Base-by-base conservation (phyloP, 2,329 filamentous ascomycete genomes). In the Beauveria sp. region DNA sequence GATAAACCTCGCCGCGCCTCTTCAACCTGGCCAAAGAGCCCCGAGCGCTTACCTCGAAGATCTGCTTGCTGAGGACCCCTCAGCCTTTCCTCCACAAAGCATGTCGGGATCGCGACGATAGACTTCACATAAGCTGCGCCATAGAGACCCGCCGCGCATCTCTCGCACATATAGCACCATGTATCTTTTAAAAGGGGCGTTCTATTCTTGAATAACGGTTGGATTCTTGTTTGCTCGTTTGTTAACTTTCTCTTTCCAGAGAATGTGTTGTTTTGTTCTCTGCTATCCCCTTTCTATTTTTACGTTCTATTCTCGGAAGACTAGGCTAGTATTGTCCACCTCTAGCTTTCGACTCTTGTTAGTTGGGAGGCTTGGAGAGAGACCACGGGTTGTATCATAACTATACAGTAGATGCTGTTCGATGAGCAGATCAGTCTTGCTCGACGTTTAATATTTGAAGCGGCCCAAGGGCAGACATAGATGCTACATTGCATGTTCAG, bases 1-100 rank as follows among this genome's bases (percentile, higher is more conserved):
- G 5, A 70, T 93, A 64, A 88, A 86, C 67, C 79, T 88, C 62
- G 85, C 82, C 64, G 80, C 84, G 61, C 63, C 64, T 4, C 68
- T 68, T 18, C 81, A 87, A 3, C 80, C 85, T 16, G 87, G 85
- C 58, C 86, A 86, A 61, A 81, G 93, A 62, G 89, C 92, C 18
- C 93, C 93, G 0, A 96, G 91, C 72, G 90, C 91, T 20, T 96
- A 92, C 71, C 79, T 98, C 45, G 93, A 98, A 63, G 92, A 97
- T 72, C 75, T 98, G 55, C 88, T 97, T 64, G 91, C 92, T 69
- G 90, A 89, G 65, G 87, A 92, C 69, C 78, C 80, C 6, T 76
- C 77, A 43, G 72, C 75, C 65, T 77, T 84, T 59, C 81, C 81
- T 12, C 78, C 80, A 16, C 70, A 69, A 49, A 67, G 75, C 4